Evolutionary conservation across 1,139 yeast genomes (phyloP), one percentile per base, ranked within the genome.

Genomic region (Debaryomyces fabryi): DNA sequence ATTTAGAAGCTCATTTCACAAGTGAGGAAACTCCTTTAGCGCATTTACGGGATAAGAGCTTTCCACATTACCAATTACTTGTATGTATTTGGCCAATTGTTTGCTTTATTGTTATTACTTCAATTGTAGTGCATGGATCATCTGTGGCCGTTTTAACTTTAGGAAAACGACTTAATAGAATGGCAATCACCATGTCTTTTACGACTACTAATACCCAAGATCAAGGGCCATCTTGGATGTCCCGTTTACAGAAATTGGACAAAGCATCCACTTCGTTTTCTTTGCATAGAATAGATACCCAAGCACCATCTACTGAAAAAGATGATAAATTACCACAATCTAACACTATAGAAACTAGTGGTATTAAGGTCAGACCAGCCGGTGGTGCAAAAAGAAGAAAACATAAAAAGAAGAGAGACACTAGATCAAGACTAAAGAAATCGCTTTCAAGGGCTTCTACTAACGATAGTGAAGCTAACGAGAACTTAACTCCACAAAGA

Each of bases 91-190:
- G 99, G 98, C 99, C 99, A 1, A 78, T 90, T 7, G 89, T 88
- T 1, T 85, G 93, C 39, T 93, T 93, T 60, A 71, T 93, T 52
- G 90, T 93, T 34, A 76, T 93, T 9, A 81, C 96, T 0, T 91
- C 97, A 2, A 93, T 93, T 58, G 73, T 91, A 24, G 96, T 93
- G 25, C 99, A 93, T 69, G 99, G 99, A 12, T 92, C 98, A 0
- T 91, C 97, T 0, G 96, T 93, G 40, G 99, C 99, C 0, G 97
- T 92, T 5, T 80, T 91, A 55, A 85, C 95, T 0, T 76, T 93
- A 45, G 98, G 98, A 46, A 88, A 85, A 60, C 86, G 95, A 52
- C 79, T 93, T 64, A 91, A 92, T 70, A 85, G 96, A 52, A 86
- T 93, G 86, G 90, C 97, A 5, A 84, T 93, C 58, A 89, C 97